Base-by-base conservation (phyloP, 2,329 filamentous ascomycete species). In the Diaporthe citriasiana region DNA sequence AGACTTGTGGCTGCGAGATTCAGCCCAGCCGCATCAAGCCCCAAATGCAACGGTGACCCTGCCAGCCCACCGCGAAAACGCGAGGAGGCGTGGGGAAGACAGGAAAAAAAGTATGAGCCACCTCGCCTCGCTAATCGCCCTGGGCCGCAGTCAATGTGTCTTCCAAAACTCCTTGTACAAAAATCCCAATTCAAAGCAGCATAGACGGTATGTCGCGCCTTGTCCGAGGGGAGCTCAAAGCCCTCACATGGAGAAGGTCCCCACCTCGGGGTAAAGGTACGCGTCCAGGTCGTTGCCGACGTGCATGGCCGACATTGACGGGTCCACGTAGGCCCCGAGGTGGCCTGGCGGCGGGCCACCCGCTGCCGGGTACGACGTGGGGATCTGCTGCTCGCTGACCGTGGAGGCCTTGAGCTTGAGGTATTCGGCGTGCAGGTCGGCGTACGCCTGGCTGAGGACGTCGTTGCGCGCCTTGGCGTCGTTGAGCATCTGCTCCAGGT, bases 401-500 rank as follows among this genome's bases (percentile, higher is more conserved):
- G 81, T 80, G 35, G 81, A 79, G 56, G 76, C 77, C 76, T 83
- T 84, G 73, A 87, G 82, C 71, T 82, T 82, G 71, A 84, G 74
- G 78, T 85, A 85, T 76, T 87, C 85, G 68, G 81, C 77, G 65
- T 89, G 87, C 30, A 90, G 83, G n/a, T 81, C 79, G 38, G 84
- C 81, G 78, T 91, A 90, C 6, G 89, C 89, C 69, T 86, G 84
- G 75, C 86, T 86, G 70, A 92, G 86, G 45, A 85, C 84, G 74
- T 87, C 87, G 79, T 91, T 89, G 77, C 87, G 88, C 33, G 88
- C 85, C 75, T 87, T 87, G 66, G 90, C 82, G 25, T 88, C 86
- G 60, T 81, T 82, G 42, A 92, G 86, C 77, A 90, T 86, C 47
- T 84, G 79, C 80, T 92, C 90, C 27, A 93, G 87, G 77, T 92